Conservation (phyloP, 352 stramenopile genomes). For the Phytophthora idaei region DNA sequence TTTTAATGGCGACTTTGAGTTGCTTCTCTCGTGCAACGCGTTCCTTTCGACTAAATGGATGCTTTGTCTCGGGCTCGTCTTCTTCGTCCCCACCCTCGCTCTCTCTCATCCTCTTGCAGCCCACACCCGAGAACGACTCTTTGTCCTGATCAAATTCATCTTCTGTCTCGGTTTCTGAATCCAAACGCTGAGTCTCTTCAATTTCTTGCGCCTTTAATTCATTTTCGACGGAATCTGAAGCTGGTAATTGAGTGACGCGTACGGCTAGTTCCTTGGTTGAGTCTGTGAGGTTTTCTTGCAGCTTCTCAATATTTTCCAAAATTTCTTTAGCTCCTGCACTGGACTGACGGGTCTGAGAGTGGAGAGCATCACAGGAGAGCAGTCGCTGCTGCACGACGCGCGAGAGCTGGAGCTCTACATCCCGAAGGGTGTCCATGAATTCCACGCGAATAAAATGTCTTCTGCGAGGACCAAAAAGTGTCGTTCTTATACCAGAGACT, state of each 20-base stretch:
- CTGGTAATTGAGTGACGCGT: neutral
- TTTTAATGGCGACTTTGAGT: conserved; percentile 2
- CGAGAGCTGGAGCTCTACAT: conserved; percentile 8
- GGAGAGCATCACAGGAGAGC: neutral
- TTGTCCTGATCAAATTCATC: neutral
- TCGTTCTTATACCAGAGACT: too few relatives aligned
- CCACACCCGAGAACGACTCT: neutral
- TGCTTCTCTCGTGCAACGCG: neutral
- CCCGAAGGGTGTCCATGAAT: neutral
- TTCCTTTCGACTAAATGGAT: neutral
- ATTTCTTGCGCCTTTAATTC: neutral
- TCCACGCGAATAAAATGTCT: too few relatives aligned
- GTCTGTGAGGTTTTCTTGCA: conserved; percentile 8
- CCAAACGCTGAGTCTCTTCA: neutral
- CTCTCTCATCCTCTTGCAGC: conserved; percentile 1
- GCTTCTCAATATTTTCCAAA: conserved; percentile 6
- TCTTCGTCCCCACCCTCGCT: neutral
- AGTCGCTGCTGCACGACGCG: conserved; percentile 7
- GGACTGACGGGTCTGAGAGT: neutral
- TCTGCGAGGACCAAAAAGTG: too few relatives aligned
- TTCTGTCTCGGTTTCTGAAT: conserved; percentile 13
- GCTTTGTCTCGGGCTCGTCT: conserved; percentile 2
- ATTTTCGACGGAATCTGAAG: neutral
- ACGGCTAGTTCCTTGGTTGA: conserved; percentile 1
- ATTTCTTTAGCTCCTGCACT: neutral